Conservation (phyloP, 2,329 filamentous ascomycete species). For the Neoascochyta sp. region DNA sequence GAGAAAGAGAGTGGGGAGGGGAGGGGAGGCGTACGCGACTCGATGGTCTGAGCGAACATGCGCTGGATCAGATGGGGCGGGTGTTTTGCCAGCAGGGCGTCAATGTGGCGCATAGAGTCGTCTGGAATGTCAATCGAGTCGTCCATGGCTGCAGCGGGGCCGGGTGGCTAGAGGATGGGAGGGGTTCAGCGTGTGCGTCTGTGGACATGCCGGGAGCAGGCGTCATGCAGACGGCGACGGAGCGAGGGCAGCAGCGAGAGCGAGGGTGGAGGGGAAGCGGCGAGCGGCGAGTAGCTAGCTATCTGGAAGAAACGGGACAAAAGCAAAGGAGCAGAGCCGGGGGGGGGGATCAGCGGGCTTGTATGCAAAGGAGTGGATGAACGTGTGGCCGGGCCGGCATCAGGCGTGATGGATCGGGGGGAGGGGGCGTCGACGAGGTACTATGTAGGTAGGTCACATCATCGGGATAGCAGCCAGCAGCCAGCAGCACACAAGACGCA, state of each 20-base stretch:
- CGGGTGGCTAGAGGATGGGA: constrained; percentile 11
- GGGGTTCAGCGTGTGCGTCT: constrained; percentile 7
- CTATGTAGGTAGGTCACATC: constrained; percentile 41
- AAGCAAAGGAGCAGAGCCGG: constrained; percentile 21
- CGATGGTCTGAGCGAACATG: constrained; percentile 38
- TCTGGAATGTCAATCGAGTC: constrained; percentile 35
- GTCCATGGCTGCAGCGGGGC: constrained; percentile 26
- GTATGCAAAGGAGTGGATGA: constrained; percentile 32
- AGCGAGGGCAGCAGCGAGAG: too few species aligned
- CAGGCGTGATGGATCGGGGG: too few species aligned
- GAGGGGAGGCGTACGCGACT: constrained; percentile 37
- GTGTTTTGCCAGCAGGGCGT: constrained; percentile 35
- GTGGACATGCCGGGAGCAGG: constrained; percentile 19
- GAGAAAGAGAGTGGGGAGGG: too few species aligned
- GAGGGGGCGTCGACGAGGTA: constrained; percentile 25
- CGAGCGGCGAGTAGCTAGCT: too few species aligned
- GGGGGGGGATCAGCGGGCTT: constrained; percentile 15
- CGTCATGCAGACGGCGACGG: constrained; percentile 5
- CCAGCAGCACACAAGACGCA: too few species aligned
- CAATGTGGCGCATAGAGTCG: constrained; percentile 38
- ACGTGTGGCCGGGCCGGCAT: constrained; percentile 30
- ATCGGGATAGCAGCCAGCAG: constrained; percentile 34
- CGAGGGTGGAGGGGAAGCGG: too few species aligned
- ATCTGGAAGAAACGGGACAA: constrained; percentile 4
- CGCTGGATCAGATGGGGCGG: constrained; percentile 36